Conservation (phyloP, 2,329 filamentous ascomycete species). For the Ceratocystis colombiana region DNA sequence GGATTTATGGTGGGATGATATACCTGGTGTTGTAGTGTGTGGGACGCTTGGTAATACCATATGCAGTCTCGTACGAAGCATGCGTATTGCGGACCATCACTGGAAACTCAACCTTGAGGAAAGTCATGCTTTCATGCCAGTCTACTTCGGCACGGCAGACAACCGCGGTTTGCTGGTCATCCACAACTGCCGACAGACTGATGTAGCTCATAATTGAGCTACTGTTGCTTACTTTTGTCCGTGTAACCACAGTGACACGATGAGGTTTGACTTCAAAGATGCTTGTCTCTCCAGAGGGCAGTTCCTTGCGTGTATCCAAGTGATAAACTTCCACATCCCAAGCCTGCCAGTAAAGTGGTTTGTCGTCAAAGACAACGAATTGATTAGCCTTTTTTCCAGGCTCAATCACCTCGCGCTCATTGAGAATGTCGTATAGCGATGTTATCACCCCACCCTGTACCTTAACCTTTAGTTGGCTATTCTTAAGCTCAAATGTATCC, state of each 20-base stretch:
- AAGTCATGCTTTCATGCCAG: slow-evolving; percentile 95
- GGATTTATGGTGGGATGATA: not conserved
- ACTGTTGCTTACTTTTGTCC: slow-evolving; percentile 76
- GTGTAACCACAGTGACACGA: slow-evolving; percentile 69
- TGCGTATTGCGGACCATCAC: slow-evolving; percentile 85
- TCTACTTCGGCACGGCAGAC: slow-evolving; percentile 75
- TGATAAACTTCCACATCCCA: slow-evolving; percentile 99
- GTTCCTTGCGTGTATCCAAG: slow-evolving; percentile 70
- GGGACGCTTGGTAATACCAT: slow-evolving; percentile 74
- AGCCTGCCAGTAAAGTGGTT: slow-evolving; percentile 92
- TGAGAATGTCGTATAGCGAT: slow-evolving; percentile 67
- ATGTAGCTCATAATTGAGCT: slow-evolving; percentile 83
- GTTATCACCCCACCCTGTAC: slow-evolving; percentile 69
- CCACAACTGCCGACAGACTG: slow-evolving; percentile 59
- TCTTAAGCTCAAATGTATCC: slow-evolving; percentile 67
- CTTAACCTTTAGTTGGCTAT: slow-evolving; percentile 62
- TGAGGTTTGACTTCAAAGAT: slow-evolving; percentile 64
- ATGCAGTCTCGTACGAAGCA: slow-evolving; percentile 91
- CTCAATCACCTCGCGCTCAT: slow-evolving; percentile 67
- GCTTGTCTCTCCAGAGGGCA: slow-evolving; percentile 56
- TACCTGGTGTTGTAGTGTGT: slow-evolving; percentile 93
- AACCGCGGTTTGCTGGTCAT: slow-evolving; percentile 30
- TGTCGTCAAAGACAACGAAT: slow-evolving; percentile 91
- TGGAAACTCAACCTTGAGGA: slow-evolving; percentile 97
- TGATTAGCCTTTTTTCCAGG: slow-evolving; percentile 72